A percentile compares a stretch with the other conserved stretches of the same genome.
Conservation (phyloP, 352 stramenopile species). For the Phytophthora megakarya region DNA sequence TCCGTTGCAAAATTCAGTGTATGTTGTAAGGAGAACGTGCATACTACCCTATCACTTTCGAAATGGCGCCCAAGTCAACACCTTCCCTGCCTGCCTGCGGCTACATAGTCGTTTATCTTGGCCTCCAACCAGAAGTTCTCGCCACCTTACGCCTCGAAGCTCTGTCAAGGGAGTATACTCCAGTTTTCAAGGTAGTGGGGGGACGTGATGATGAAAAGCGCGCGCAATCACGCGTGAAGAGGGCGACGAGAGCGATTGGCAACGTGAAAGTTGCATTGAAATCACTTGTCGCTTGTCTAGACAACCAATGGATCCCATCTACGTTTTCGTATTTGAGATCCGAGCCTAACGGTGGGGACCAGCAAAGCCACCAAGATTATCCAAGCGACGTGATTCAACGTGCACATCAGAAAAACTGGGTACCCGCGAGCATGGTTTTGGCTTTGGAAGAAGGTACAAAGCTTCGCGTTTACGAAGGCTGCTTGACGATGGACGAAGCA, state of each 20-base stretch:
- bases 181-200: too few relatives aligned
- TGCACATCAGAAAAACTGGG: background rate
- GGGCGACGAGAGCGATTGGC: background rate
- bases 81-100: too few relatives aligned
- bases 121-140: too few relatives aligned
- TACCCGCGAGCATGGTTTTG: background rate
- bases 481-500: background rate
- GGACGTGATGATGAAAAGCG: constrained; percentile 3
- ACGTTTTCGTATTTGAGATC: background rate
- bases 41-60: background rate
- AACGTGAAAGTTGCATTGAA: background rate
- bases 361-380: background rate
- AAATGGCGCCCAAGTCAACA: background rate
- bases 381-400: background rate
- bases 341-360: background rate
- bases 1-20: background rate
- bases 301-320: background rate
- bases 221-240: background rate
- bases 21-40: too few relatives aligned
- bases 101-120: too few relatives aligned
- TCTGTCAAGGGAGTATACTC: too few relatives aligned
- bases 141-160: too few relatives aligned
- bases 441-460: background rate
- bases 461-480: background rate
- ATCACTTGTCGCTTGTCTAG: background rate